Evolutionary conservation across 2,329 filamentous ascomycete genomes (phyloP).

Genomic region (Ciborinia camelliae): DNA sequence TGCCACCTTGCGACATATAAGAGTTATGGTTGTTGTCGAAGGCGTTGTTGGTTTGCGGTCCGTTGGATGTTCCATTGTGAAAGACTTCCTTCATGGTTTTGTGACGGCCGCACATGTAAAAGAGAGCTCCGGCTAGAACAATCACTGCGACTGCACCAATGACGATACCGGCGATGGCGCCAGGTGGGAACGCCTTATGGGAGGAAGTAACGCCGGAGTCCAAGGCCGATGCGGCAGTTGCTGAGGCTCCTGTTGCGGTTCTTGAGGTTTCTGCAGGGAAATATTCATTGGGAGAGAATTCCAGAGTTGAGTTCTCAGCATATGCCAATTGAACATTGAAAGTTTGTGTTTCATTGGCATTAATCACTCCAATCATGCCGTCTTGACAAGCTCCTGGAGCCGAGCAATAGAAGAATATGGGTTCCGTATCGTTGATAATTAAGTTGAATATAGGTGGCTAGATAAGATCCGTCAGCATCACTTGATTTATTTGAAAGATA

Average conservation of each 20-base stretch:
- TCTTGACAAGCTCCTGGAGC: slow-evolving; percentile 64
- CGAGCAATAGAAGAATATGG: slow-evolving; percentile 68
- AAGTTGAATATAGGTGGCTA: slow-evolving; percentile 43
- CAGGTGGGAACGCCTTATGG: slow-evolving; percentile 38
- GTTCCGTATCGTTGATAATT: slow-evolving; percentile 57
- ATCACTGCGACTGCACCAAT: slow-evolving; percentile 46
- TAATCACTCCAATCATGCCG: slow-evolving; percentile 75
- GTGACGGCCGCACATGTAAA: slow-evolving; percentile 45
- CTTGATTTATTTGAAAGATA: neutral
- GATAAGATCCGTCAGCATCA: slow-evolving; percentile 13
- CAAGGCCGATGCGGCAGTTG: slow-evolving; percentile 11
- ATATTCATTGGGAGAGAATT: slow-evolving; percentile 54
- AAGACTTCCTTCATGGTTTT: slow-evolving; percentile 22
- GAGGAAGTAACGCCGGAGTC: neutral
- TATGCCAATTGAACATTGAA: slow-evolving; percentile 47
- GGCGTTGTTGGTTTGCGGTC: neutral
- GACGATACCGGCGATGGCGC: slow-evolving; percentile 58
- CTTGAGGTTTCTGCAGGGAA: slow-evolving; percentile 48
- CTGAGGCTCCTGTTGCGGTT: slow-evolving; percentile 21
- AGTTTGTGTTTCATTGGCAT: slow-evolving; percentile 54
- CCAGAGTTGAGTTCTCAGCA: slow-evolving; percentile 48
- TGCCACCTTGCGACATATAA: slow-evolving; percentile 24
- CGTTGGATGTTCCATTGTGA: slow-evolving; percentile 2
- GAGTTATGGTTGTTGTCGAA: slow-evolving; percentile 21
- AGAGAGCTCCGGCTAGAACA: slow-evolving; percentile 44